These are phyloP conservation scores for Telopea speciosissima DNA, from an alignment of 177 flowering plant genomes.

Conservation along the genomic window DNA sequence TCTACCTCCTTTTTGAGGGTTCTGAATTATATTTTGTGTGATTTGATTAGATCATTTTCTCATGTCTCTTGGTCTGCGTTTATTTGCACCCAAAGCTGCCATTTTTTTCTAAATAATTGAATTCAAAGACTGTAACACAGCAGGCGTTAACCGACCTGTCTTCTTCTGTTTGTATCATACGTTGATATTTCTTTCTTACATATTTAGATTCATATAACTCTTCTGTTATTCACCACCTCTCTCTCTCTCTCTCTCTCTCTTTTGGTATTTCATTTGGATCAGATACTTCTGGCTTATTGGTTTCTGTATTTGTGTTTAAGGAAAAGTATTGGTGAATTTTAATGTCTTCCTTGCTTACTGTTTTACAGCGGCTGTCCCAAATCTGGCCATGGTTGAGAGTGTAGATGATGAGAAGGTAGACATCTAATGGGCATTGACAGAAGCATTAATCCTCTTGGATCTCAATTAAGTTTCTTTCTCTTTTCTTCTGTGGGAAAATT, in stretches of 20 bases:
- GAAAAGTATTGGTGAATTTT: constrained; percentile 1
- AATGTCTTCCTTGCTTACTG: constrained; percentile 5
- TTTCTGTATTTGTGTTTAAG: not conserved
- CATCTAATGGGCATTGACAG: not conserved
- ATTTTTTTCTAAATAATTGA: too few relatives aligned
- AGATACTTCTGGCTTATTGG: not conserved
- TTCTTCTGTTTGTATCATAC: not conserved
- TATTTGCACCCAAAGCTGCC: too few relatives aligned
- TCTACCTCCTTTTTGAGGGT: too few relatives aligned
- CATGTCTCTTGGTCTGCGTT: too few relatives aligned
- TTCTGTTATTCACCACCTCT: not conserved
- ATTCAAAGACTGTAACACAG: too few relatives aligned
- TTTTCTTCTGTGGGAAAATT: not conserved
- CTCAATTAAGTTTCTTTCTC: not conserved
- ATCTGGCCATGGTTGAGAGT: constrained; percentile 77
- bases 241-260: not conserved
- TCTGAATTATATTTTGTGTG: too few relatives aligned
- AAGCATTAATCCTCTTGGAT: not conserved
- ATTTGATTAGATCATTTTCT: too few relatives aligned
- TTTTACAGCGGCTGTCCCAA: constrained; percentile 76
- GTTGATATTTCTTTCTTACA: not conserved
- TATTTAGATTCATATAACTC: not conserved
- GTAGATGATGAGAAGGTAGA: constrained; percentile 88
- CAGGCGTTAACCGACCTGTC: not conserved
- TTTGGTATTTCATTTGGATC: not conserved